These are phyloP conservation scores for Fonsecaea pedrosoi DNA, from an alignment of 2,329 filamentous ascomycete genomes.

Conservation along the genomic window DNA sequence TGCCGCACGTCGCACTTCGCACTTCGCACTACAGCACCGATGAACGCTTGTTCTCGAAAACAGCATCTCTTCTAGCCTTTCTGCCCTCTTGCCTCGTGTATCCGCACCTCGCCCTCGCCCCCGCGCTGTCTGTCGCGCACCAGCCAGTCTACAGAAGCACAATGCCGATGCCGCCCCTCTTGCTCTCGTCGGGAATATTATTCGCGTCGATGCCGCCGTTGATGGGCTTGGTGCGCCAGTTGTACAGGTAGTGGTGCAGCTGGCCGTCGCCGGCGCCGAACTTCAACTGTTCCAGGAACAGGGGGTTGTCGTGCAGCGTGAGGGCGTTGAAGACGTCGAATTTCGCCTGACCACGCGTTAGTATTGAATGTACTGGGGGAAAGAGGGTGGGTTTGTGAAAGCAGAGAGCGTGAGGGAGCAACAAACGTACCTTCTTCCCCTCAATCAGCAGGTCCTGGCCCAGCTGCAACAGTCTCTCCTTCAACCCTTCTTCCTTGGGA, in stretches of 20 bases:
- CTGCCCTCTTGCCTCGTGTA: not conserved
- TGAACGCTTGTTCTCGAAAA: not conserved
- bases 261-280: conserved; percentile 94
- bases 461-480: conserved; percentile 78
- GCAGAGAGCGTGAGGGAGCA: not conserved
- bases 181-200: conserved; percentile 77
- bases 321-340: conserved; percentile 98
- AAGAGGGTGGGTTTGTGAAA: too few relatives aligned
- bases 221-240: conserved; percentile 89
- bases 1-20: not conserved
- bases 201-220: conserved; percentile 80
- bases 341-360: conserved; percentile 56
- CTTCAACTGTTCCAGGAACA: conserved; percentile 93
- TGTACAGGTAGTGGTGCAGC: conserved; percentile 96
- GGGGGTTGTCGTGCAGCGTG: conserved; percentile 88
- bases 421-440: conserved; percentile 70
- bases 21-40: not conserved
- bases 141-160: conserved; percentile 69
- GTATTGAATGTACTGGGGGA: not conserved
- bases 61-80: not conserved
- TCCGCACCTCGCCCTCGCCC: too few relatives aligned
- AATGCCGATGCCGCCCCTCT: conserved; percentile 85
- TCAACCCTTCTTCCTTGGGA: conserved; percentile 64
- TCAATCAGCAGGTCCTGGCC: conserved; percentile 86
- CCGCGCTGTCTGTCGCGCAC: too few relatives aligned